Evolutionary conservation across 1,284 basidiomycete species (phyloP), one percentile per base, ranked within the genome.

Genomic region (Leccinum glutinopallens): DNA sequence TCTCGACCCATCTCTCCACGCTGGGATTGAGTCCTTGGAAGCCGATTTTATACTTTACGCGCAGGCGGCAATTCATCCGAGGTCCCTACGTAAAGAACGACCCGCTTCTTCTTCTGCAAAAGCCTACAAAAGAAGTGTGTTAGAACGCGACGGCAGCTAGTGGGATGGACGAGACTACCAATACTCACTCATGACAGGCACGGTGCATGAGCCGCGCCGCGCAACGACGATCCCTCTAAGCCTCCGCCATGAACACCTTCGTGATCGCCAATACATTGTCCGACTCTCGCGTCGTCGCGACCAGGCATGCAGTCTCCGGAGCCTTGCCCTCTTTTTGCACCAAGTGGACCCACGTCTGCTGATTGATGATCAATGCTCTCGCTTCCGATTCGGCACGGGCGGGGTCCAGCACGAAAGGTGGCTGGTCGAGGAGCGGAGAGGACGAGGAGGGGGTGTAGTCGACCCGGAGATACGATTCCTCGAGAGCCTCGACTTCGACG

Each of bases 401-500:
- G 41, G 8, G 17, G 8, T 43, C 41, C 3, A 43, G 41, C 17
- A 76, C 62, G 68, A 88, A 91, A 0, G 90, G 89, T 3, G 13
- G 22, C 49, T 53, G 22, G 13, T 51, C 88, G 35, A 88, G 81
- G 0, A 86, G 75, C 3, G 88, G 87, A 0, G 87, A 84, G 3
- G 83, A 71, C 10, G 67, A 66, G 5, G 75, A 72, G 0, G 73
- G 73, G 6, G 77, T 78, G 65, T 87, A 90, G 65, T 88, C 87
- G 55, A 89, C 89, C 9, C 56, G 32, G 13, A 58, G 56, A 39
- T 58, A 58, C 8, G 56, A 58, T 39, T 58, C 56, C 74, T 93
- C 92, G 19, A 92, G 80, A 3, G 81, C 83, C 73, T 93, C 92
- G 5, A 92, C 89, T 71, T 94, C 93, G 1, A 92, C 90, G 17